Percentiles rank a stretch among this genome's conserved stretches.
phyloP scores from a whole-genome alignment of 768 basidiomycete species.

The Leccinum arenicola region DNA sequence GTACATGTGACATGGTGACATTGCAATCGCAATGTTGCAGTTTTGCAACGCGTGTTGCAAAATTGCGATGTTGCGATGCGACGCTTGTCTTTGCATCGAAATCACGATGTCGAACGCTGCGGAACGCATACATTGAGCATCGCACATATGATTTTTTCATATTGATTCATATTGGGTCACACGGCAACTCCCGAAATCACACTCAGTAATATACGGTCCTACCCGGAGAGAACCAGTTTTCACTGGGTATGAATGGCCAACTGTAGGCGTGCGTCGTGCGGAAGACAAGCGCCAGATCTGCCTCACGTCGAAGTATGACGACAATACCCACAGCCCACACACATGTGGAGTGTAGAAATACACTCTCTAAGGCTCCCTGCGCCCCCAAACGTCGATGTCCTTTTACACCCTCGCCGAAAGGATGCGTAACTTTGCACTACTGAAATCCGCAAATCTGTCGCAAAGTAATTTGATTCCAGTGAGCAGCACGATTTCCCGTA shows the following conservation, averaged over 20 bases:
- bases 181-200: too few relatives aligned
- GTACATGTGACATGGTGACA: too few relatives aligned
- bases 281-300: constrained; percentile 1
- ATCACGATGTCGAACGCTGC: too few relatives aligned
- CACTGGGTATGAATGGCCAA: constrained; percentile 10
- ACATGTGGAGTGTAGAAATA: neutral
- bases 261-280: constrained; percentile 2
- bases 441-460: neutral
- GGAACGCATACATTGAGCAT: too few relatives aligned
- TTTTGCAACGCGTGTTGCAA: too few relatives aligned
- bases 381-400: neutral
- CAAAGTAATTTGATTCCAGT: constrained; percentile 5
- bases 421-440: constrained; percentile 4
- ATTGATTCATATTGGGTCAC: too few relatives aligned
- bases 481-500: neutral
- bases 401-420: constrained; percentile 1
- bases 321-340: constrained; percentile 16
- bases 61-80: too few relatives aligned
- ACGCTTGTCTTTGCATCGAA: too few relatives aligned
- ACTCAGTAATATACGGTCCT: too few relatives aligned
- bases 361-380: neutral
- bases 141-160: too few relatives aligned
- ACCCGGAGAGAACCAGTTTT: too few relatives aligned
- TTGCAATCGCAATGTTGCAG: too few relatives aligned
- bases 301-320: constrained; percentile 10